phyloP scores from a whole-genome alignment of 2,329 filamentous ascomycete genomes.

The Pestalotiopsis sp. region DNA sequence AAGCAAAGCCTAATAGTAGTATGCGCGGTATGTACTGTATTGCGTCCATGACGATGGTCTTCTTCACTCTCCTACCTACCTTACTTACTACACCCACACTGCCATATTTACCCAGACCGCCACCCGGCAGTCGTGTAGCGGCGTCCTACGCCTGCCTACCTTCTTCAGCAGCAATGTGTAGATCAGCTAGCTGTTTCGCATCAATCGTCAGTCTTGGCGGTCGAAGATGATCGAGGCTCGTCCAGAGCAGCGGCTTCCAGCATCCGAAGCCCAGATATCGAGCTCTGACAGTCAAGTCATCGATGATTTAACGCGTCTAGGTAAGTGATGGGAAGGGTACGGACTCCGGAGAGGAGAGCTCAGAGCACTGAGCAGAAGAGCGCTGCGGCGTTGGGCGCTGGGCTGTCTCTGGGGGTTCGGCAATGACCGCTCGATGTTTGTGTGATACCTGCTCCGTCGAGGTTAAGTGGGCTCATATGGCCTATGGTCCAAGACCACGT shows the following conservation, averaged over 20 bases:
- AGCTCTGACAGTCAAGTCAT: background rate
- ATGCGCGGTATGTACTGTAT: background rate
- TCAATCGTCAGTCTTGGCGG: background rate
- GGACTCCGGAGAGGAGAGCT: background rate
- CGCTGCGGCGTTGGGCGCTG: background rate
- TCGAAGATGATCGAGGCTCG: background rate
- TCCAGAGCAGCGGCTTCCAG: background rate
- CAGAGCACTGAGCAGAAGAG: background rate
- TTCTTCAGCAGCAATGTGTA: background rate
- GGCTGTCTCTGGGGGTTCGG: background rate
- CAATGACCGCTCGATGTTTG: background rate
- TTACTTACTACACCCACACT: too few relatives aligned
- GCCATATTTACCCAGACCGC: background rate
- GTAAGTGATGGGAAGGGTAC: background rate
- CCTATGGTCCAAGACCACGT: background rate
- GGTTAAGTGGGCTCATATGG: background rate
- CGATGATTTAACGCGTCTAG: background rate
- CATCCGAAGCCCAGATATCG: background rate
- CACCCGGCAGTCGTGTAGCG: slow-evolving; percentile 7
- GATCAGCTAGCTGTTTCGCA: background rate
- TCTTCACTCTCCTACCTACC: background rate
- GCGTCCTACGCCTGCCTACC: background rate
- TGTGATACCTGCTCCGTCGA: background rate
- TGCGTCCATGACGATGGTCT: background rate
- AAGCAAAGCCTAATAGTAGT: background rate